Evolutionary conservation across 257 asterid genomes (phyloP), one percentile per base, ranked within the genome.

Genomic region (Jacaranda mimosifolia): DNA sequence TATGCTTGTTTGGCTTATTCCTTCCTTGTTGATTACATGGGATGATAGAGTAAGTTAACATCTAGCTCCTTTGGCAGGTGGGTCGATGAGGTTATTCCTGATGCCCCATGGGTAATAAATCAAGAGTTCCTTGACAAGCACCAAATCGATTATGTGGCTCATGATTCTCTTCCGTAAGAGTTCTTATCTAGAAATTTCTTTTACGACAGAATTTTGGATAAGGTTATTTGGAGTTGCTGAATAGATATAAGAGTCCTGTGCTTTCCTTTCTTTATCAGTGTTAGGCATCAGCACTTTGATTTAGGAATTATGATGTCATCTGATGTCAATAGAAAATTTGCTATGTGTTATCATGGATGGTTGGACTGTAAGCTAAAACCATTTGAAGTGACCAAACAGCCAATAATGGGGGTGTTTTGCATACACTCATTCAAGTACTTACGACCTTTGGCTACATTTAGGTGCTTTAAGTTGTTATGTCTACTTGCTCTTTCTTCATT

Each of bases 1-100:
- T 43, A 45, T 51, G 14, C 35, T 11, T 36, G 39, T 62, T 63
- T 43, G 15, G 32, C 38, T 32, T 52, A 42, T 42, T 26, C 67
- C 26, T 3, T 63, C 10, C 12, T 52, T 63, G 51, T 52, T n/a
- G 11, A 36, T 49, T 36, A 32, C 52, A 19, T 74, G 36, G 36
- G 42, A 18, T 57, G 49, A 39, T 43, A 52, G 35, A 55, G 62
- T n/a, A n/a, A 55, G 11, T 18, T 13, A 48, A 57, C 6, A 19
- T n/a, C 18, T 49, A 7, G 59, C 53, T 74, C 35, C 18, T 53
- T 21, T 80, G 73, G 80, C 81, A 89, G 94, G 82, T 89, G 94
- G 94, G 94, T 89, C 74, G 94, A 89, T 71, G 94, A 89, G 83
- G 94, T 89, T 82, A 89, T 89, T 68, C 94, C 89, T 17, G 91